Base-by-base conservation (phyloP, 768 basidiomycete genomes). In the Pulveroboletus frians region DNA sequence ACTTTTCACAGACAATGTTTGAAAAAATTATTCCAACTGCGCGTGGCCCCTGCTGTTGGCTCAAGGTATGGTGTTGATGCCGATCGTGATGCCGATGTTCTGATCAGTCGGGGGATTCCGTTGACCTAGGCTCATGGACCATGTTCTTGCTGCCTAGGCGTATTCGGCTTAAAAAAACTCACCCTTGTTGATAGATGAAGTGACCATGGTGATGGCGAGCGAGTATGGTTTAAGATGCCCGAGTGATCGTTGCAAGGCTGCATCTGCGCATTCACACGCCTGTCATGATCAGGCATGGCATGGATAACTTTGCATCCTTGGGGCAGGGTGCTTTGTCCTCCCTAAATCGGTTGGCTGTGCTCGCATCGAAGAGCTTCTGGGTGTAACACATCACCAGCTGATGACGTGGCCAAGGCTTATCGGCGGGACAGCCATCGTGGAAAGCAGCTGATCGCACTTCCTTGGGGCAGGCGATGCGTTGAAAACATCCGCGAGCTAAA, bases 331-430 rank as follows among this genome's bases (percentile, higher is more conserved):
- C 81, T 37, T 88, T 32, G 73, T 77, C 26, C 76, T 94, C 31
- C 81, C 90, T 2, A 92, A 91, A 69, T 88, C 86, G 6, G 84
- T 92, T 32, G 92, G 78, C 1, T 77, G 80, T 26, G 63, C 74
- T 30, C 81, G 89, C 46, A 88, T 92, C 64, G 69, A 73, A 17
- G 67, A 76, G 60, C n/a, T 8, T 14, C 61, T 23, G 81, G 78
- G 3, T 60, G 67, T 35, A 64, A 68, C 42, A 77, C 73, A 55
- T 66, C 86, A 23, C 69, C 71, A 17, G 51, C 71, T 31, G 70
- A 68, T 50, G 85, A 87, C 51, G 67, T 86, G 52, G 74, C 70
- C 50, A 60, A 61, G 43, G 73, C 87, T 17, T 84, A 87, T 58
- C 4, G 71, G 69, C 15, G 79, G 82, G 30, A 76, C 73, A 9